A percentile compares a stretch with the other conserved stretches of the same genome.
Conservation (phyloP, 257 asterid species). For the Solanum commersonii region DNA sequence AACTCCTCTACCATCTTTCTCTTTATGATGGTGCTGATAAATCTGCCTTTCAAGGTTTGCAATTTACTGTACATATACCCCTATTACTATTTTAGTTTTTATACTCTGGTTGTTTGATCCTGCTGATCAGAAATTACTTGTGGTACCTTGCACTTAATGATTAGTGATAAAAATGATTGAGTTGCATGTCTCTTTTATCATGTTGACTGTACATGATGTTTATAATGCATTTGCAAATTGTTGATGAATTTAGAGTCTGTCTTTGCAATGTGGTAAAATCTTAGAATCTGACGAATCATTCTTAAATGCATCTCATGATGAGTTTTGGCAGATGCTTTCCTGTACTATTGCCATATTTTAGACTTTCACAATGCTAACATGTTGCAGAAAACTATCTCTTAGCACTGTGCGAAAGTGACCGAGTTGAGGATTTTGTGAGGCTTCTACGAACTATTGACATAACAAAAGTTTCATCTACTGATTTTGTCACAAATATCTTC, state of each 20-base stretch:
- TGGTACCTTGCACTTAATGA: background rate
- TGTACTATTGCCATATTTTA: background rate
- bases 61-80: background rate
- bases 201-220: background rate
- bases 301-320: background rate
- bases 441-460: constrained; percentile 53
- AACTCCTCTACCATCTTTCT: constrained; percentile 38
- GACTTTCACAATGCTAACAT: constrained; percentile 2
- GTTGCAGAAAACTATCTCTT: constrained; percentile 56
- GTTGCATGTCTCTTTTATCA: background rate
- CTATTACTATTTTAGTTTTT: background rate
- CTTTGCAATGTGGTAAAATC: background rate
- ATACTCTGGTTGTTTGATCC: background rate
- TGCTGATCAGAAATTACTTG: background rate
- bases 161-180: background rate
- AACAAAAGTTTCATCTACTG: constrained; percentile 45
- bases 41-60: constrained; percentile 43
- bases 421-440: constrained; percentile 40
- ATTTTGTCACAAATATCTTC: constrained; percentile 36
- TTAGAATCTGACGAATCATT: background rate
- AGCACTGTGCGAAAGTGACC: constrained; percentile 59
- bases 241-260: background rate
- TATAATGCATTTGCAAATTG: background rate
- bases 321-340: background rate
- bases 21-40: constrained; percentile 41